These are phyloP conservation scores for Aspergillus nidulans DNA, from an alignment of 495 filamentous ascomycete species.

Conservation along the genomic window DNA sequence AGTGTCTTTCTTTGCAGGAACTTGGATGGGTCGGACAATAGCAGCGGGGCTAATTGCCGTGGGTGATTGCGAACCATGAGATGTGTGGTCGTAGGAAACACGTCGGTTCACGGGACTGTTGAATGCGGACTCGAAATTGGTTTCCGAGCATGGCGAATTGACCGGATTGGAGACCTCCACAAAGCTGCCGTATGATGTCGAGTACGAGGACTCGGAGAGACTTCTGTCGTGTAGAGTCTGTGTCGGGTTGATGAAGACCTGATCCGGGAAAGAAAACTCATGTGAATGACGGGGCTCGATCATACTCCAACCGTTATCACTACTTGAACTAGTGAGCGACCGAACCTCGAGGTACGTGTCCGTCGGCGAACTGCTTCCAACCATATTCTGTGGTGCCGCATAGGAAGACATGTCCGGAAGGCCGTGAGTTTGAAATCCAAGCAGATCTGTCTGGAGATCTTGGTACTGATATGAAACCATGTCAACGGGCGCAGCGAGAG, in stretches of 20 bases:
- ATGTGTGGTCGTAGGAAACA: constrained; percentile 35
- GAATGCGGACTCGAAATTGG: constrained; percentile 61
- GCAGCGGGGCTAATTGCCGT: constrained; percentile 63
- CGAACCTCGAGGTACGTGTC: constrained; percentile 79
- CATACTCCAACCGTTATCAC: constrained; percentile 78
- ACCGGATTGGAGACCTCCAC: constrained; percentile 74
- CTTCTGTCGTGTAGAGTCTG: constrained; percentile 82
- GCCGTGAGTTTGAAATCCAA: constrained; percentile 49
- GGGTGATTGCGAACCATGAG: constrained; percentile 43
- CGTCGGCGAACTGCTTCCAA: constrained; percentile 77
- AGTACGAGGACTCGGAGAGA: constrained; percentile 78
- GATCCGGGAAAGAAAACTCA: constrained; percentile 48
- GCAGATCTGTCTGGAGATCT: constrained; percentile 59
- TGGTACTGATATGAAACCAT: constrained; percentile 70
- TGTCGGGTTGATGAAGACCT: constrained; percentile 76
- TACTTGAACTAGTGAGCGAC: constrained; percentile 69
- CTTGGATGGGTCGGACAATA: constrained; percentile 56
- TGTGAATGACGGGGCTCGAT: constrained; percentile 60
- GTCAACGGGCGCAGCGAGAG: constrained; percentile 61
- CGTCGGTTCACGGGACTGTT: constrained; percentile 39
- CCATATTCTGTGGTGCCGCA: constrained; percentile 37
- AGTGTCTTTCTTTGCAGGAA: constrained; percentile 64
- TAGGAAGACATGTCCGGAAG: constrained; percentile 49
- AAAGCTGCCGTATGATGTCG: constrained; percentile 69
- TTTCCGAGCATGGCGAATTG: constrained; percentile 63